Evolutionary conservation across 2,329 filamentous ascomycete genomes (phyloP).

Genomic region (Corniculantispora saksenae): DNA sequence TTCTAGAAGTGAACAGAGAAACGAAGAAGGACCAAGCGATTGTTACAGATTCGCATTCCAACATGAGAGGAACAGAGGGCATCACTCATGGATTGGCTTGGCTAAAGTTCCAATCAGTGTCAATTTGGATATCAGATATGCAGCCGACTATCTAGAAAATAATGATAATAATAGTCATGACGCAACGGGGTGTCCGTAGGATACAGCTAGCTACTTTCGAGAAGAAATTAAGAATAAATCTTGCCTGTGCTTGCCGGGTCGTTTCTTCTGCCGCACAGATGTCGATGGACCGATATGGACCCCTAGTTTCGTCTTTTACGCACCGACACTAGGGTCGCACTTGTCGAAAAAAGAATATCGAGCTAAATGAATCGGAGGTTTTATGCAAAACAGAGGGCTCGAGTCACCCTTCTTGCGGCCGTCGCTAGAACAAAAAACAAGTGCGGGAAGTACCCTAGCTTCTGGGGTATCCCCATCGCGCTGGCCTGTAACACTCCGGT

Average conservation of each 20-base stretch:
- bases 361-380: neutral
- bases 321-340: constrained; percentile 1
- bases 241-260: neutral
- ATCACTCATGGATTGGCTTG: neutral
- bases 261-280: constrained; percentile 5
- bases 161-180: too few relatives aligned
- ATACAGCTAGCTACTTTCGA: neutral
- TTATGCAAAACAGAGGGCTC: constrained; percentile 5
- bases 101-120: neutral
- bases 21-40: constrained; percentile 6
- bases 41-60: constrained; percentile 2
- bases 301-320: neutral
- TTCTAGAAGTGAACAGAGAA: neutral
- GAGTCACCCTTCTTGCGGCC: neutral
- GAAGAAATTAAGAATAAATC: neutral
- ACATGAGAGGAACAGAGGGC: neutral
- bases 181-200: neutral
- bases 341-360: neutral
- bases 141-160: neutral
- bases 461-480: neutral
- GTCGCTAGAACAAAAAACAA: neutral
- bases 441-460: neutral
- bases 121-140: neutral
- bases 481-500: neutral
- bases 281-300: neutral